These are phyloP conservation scores for Thalassia testudinum DNA, from an alignment of 116 monocot species.

Conservation along the genomic window DNA sequence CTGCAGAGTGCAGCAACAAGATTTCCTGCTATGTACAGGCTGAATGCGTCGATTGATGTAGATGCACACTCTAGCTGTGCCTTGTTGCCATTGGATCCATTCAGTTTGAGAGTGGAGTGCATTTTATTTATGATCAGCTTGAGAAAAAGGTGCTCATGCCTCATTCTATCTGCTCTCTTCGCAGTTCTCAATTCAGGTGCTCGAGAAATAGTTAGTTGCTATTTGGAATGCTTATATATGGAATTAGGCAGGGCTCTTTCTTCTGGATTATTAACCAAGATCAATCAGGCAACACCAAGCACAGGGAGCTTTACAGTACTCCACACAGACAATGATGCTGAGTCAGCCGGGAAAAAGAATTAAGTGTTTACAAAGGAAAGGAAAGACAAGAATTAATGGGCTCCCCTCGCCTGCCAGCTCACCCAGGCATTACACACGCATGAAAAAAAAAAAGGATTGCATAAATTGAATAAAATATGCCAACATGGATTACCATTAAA, in stretches of 20 bases:
- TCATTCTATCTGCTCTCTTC: slow-evolving; percentile 31
- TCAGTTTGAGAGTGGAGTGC: not conserved
- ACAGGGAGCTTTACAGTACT: no score
- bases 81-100: slow-evolving; percentile 26
- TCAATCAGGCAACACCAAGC: not conserved
- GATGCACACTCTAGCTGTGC: slow-evolving; percentile 7
- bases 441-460: no score
- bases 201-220: slow-evolving; percentile 66
- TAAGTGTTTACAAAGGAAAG: no score
- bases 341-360: no score
- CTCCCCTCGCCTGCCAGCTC: no score
- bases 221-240: slow-evolving; percentile 21
- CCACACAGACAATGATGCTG: no score
- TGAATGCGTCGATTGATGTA: slow-evolving; percentile 19
- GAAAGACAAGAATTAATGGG: no score
- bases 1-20: slow-evolving; percentile 17
- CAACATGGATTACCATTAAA: no score
- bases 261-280: slow-evolving; percentile 22
- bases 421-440: no score
- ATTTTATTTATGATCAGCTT: not conserved
- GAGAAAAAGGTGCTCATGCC: slow-evolving; percentile 3
- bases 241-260: slow-evolving; percentile 10
- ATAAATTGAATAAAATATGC: no score
- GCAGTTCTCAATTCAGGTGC: slow-evolving; percentile 70
- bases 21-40: slow-evolving; percentile 64